Base-by-base conservation (phyloP, 805 yeast species). In the Wickerhamomyces queroliae region DNA sequence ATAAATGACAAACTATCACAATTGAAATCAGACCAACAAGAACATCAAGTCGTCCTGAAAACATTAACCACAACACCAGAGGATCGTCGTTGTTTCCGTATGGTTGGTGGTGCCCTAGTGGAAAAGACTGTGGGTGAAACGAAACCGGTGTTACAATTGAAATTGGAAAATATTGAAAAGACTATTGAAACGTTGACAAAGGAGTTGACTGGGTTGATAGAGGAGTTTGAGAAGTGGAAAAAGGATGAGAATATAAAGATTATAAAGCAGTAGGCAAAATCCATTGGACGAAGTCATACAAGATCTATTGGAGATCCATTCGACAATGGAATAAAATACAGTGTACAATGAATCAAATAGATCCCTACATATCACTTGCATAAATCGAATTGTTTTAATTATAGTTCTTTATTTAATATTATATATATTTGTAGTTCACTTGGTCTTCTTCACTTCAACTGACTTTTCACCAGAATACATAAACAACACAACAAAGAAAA, bases 31-130 rank as follows among this genome's bases (percentile, higher is more conserved):
- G 81, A 76, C 43, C 62, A 69, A 30, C 71, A 67, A 38, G 72
- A 69, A 40, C 69, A 63, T 42, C 66, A 66, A 27, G 63, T 82
- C 15, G 93, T 84, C 1, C 52, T 81, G 12, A 73, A 69, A 17
- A 80, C 91, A 2, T 61, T 84, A 23, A 46, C 60, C 32, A 65
- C 62, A 1, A 66, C 78, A 9, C 78, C 80, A 19, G 45, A 50
- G 2, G 78, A 72, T 33, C 76, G 99, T 44, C 80, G 81, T 56
- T 88, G 97, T 55, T 89, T 79, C 64, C 78, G 95, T 53, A 88
- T 93, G 96, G 75, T 91, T 24, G 97, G 96, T 20, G 95, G 96
- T 9, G 95, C 90, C 4, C 69, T 91, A 24, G 84, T 90, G 15
- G 95, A 89, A 55, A 81, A 85, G 48, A 72, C 80, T 4, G 93